phyloP scores from a whole-genome alignment of 1,139 yeast genomes.

The Hyphopichia burtonii region DNA sequence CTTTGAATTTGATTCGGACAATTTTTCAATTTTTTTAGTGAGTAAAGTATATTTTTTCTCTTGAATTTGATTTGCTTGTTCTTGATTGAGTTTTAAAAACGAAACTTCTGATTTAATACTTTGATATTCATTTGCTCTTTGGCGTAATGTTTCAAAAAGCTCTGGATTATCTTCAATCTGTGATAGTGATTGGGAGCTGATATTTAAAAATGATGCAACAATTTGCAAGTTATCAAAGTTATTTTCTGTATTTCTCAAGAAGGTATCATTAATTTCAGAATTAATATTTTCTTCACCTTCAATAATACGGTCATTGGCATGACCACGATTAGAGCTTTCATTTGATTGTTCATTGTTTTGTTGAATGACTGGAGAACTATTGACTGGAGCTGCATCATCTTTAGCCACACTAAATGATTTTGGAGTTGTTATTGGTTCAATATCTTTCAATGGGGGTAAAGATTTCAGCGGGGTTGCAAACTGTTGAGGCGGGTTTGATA shows the following conservation, averaged over 20 bases:
- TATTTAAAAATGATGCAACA: conserved; percentile 33
- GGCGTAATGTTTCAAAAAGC: conserved; percentile 34
- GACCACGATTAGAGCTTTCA: background rate
- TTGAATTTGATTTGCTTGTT: conserved; percentile 46
- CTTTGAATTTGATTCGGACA: conserved; percentile 25
- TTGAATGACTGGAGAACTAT: conserved; percentile 23
- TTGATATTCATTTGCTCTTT: conserved; percentile 48
- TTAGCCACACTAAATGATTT: conserved; percentile 42
- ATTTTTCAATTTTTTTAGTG: conserved; percentile 24
- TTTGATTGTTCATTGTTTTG: background rate
- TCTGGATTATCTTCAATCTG: conserved; percentile 14
- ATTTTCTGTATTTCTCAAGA: background rate
- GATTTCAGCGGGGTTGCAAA: conserved; percentile 46
- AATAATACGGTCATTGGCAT: conserved; percentile 1
- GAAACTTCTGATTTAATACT: conserved; percentile 51
- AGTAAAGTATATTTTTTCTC: conserved; percentile 18
- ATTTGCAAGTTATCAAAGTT: conserved; percentile 5
- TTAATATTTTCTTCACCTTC: conserved; percentile 8
- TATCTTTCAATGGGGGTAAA: conserved; percentile 45
- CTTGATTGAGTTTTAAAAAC: conserved; percentile 51
- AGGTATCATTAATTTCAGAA: conserved; percentile 1
- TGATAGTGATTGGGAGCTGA: conserved; percentile 23
- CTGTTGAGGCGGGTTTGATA: conserved; percentile 12
- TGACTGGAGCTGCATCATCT: conserved; percentile 17
- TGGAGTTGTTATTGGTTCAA: conserved; percentile 43